phyloP scores from a whole-genome alignment of 148 eudicot genomes.

The Fagopyrum homotropicum region DNA sequence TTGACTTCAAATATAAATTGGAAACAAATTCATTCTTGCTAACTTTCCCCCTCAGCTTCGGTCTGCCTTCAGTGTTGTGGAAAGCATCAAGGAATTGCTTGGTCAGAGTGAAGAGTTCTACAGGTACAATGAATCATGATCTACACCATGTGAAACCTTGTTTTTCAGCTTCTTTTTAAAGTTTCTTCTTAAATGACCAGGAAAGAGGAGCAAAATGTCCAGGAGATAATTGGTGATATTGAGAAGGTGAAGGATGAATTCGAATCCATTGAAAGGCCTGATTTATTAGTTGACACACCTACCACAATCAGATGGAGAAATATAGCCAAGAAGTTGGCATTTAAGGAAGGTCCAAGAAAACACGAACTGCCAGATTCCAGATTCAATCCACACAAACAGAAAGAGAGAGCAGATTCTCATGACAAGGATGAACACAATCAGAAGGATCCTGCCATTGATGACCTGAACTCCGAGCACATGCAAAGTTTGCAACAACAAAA shows the following conservation, averaged over 20 bases:
- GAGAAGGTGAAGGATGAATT: conserved; percentile 40
- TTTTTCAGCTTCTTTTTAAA: background rate
- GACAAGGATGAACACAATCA: background rate
- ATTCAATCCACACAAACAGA: background rate
- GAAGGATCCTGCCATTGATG: background rate
- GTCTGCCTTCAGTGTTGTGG: conserved; percentile 44
- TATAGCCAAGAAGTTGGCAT: conserved; percentile 3
- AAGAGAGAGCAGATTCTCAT: background rate
- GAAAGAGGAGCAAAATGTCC: conserved; percentile 26
- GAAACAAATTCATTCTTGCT: background rate
- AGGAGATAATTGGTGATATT: conserved; percentile 30
- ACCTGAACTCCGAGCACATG: background rate
- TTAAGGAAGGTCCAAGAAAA: background rate
- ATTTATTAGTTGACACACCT: conserved; percentile 17
- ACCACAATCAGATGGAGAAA: conserved; percentile 7
- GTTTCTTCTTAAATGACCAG: conserved; percentile 22
- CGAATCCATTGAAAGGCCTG: conserved; percentile 41
- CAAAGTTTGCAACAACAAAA: background rate
- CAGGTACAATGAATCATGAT: conserved; percentile 21
- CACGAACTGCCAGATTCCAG: background rate
- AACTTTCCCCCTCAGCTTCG: conserved; percentile 30
- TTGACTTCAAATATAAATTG: no score
- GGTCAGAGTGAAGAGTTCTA: conserved; percentile 23
- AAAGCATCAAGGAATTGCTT: conserved; percentile 40
- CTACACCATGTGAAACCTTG: background rate